A percentile compares a stretch with the other conserved stretches of the same genome.
Evolutionary conservation across 352 stramenopile species (phyloP).

Genomic region (Phytophthora quininea): DNA sequence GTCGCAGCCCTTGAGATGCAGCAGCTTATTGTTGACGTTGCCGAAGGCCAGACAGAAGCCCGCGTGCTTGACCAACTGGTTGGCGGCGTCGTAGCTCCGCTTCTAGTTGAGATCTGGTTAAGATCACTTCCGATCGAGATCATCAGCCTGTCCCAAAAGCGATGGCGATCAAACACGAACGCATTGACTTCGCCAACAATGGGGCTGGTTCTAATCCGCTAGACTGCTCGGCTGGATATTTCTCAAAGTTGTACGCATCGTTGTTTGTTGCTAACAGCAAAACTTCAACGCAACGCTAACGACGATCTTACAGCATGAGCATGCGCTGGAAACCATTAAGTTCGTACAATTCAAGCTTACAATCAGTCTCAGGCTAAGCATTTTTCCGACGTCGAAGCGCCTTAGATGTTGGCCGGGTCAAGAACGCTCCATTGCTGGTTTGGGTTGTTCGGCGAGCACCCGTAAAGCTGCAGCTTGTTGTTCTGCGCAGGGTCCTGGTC

Average conservation of each 20-base stretch:
- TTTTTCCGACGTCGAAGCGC: background rate
- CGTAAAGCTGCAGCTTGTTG: slow-evolving; percentile 54
- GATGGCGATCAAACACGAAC: background rate
- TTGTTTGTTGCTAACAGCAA: background rate
- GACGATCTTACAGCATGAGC: background rate
- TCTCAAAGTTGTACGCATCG: background rate
- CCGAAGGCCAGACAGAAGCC: slow-evolving; percentile 61
- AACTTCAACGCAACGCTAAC: background rate
- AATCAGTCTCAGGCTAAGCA: too few species aligned
- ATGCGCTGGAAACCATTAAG: too few species aligned
- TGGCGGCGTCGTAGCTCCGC: slow-evolving; percentile 56
- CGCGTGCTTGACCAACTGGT: slow-evolving; percentile 47
- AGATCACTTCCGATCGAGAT: background rate
- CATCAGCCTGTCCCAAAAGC: background rate
- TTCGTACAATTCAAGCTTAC: too few species aligned
- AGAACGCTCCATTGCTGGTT: slow-evolving; percentile 33
- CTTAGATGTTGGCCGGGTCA: background rate
- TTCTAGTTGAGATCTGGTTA: slow-evolving; percentile 44
- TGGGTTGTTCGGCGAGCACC: slow-evolving; percentile 42
- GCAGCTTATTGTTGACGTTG: slow-evolving; percentile 44
- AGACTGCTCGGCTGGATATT: background rate
- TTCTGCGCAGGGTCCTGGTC: slow-evolving; percentile 39
- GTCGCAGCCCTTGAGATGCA: slow-evolving; percentile 57
- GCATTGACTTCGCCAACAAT: background rate
- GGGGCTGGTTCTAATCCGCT: background rate